phyloP scores from a whole-genome alignment of 164 flowering plant genomes.

The Taxillus chinensis region DNA sequence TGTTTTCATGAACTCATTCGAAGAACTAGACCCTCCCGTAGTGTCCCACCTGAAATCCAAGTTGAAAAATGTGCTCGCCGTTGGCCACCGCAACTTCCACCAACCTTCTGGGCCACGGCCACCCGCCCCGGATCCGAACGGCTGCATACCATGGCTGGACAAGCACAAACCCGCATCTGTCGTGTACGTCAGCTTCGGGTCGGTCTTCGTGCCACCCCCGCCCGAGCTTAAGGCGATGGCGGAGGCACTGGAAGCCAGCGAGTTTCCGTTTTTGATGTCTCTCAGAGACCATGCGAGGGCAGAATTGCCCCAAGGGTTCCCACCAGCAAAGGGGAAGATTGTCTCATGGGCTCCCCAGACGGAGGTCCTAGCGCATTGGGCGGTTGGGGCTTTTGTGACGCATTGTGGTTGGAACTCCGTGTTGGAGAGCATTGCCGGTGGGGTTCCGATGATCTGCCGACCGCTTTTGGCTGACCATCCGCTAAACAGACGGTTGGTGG shows the following conservation, averaged over 20 bases:
- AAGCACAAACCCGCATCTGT: slow-evolving; percentile 20
- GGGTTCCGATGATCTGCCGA: slow-evolving; percentile 34
- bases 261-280: slow-evolving; percentile 32
- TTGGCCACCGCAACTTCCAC: slow-evolving; percentile 27
- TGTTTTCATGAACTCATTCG: slow-evolving; percentile 27
- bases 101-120: background rate
- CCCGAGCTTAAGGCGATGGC: slow-evolving; percentile 25
- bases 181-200: slow-evolving; percentile 35
- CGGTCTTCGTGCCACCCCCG: slow-evolving; percentile 20
- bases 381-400: slow-evolving; percentile 29
- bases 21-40: slow-evolving; percentile 24
- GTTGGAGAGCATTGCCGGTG: slow-evolving; percentile 21
- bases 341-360: slow-evolving; percentile 45
- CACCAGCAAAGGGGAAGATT: slow-evolving; percentile 7
- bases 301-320: slow-evolving; percentile 18
- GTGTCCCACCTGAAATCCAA: slow-evolving; percentile 14
- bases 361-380: slow-evolving; percentile 18
- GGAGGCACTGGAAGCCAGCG: slow-evolving; percentile 19
- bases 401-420: slow-evolving; percentile 48
- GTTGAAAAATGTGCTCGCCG: slow-evolving; percentile 18
- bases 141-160: slow-evolving; percentile 34
- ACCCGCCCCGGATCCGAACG: slow-evolving; percentile 2
- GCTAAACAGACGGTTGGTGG: slow-evolving; percentile 17
- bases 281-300: slow-evolving; percentile 12
- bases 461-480: slow-evolving; percentile 34